phyloP scores from a whole-genome alignment of 352 stramenopile species.

The Thalassiosira exigua region DNA sequence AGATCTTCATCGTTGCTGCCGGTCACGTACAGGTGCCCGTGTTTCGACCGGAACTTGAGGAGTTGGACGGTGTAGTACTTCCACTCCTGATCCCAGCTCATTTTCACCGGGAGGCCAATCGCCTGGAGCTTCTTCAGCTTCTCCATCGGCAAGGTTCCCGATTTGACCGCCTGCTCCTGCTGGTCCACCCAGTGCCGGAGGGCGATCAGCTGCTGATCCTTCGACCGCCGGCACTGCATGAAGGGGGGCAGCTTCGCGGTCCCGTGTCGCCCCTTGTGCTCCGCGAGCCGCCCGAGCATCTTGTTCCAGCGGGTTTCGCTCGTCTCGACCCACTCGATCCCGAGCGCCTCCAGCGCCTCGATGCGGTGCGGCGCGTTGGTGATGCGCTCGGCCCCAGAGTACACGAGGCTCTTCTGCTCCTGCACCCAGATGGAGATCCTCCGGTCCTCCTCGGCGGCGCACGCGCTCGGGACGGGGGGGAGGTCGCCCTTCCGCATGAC shows the following conservation, averaged over 20 bases:
- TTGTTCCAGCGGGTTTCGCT: slow-evolving; percentile 16
- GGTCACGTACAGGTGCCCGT: slow-evolving; percentile 8
- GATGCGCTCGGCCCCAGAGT: slow-evolving; percentile 9
- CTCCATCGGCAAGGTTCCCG: slow-evolving; percentile 1
- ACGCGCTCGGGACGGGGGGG: slow-evolving; percentile 15
- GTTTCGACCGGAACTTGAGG: slow-evolving; percentile 25
- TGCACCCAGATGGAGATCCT: slow-evolving; percentile 24
- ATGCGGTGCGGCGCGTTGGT: slow-evolving; percentile 16
- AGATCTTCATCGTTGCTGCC: slow-evolving; percentile 8
- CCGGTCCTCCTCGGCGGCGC: neutral
- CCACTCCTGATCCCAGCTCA: slow-evolving; percentile 26
- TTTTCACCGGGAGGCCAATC: slow-evolving; percentile 18
- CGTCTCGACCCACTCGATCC: slow-evolving; percentile 20
- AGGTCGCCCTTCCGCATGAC: slow-evolving; percentile 28
- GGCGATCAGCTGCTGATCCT: slow-evolving; percentile 12
- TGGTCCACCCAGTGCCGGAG: slow-evolving; percentile 24
- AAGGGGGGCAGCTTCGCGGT: slow-evolving; percentile 10
- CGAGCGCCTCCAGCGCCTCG: slow-evolving; percentile 14
- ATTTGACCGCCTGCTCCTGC: slow-evolving; percentile 6
- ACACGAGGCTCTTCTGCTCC: slow-evolving; percentile 18
- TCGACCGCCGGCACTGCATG: slow-evolving; percentile 20
- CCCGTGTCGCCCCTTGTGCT: slow-evolving; percentile 5
- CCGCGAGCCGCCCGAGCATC: neutral
- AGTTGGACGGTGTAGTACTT: slow-evolving; percentile 21
- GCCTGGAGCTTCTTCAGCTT: slow-evolving; percentile 22